phyloP scores from a whole-genome alignment of 2,329 filamentous ascomycete genomes.

The Fusarium torreyae region DNA sequence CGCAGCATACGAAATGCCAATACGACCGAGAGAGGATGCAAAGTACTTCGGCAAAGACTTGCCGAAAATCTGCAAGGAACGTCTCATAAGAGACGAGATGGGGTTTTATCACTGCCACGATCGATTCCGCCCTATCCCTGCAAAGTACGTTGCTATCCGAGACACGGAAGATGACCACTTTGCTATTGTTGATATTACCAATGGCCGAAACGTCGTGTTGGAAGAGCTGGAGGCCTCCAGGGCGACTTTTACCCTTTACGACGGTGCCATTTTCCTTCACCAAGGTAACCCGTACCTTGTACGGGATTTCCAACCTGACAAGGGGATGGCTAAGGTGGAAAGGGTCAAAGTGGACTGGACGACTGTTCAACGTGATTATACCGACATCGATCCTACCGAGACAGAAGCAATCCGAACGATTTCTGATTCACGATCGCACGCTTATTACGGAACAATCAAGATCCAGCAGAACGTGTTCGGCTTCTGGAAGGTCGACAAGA shows the following conservation, averaged over 20 bases:
- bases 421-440: slow-evolving; percentile 72
- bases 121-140: slow-evolving; percentile 87
- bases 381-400: slow-evolving; percentile 93
- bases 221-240: slow-evolving; percentile 97
- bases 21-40: slow-evolving; percentile 81
- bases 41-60: slow-evolving; percentile 86
- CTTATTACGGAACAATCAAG: slow-evolving; percentile 88
- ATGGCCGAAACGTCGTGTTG: slow-evolving; percentile 85
- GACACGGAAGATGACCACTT: slow-evolving; percentile 94
- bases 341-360: slow-evolving; percentile 95
- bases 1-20: slow-evolving; percentile 94
- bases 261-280: slow-evolving; percentile 96
- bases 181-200: slow-evolving; percentile 89
- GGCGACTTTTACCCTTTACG: slow-evolving; percentile 96
- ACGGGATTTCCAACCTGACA: slow-evolving; percentile 86
- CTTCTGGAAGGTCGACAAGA: slow-evolving; percentile 96
- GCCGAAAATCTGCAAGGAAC: slow-evolving; percentile 77
- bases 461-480: slow-evolving; percentile 93
- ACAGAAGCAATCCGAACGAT: slow-evolving; percentile 89
- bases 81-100: slow-evolving; percentile 79
- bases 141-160: slow-evolving; percentile 86
- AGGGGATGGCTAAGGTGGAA: slow-evolving; percentile 88
- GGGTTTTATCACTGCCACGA: slow-evolving; percentile 94
- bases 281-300: slow-evolving; percentile 96
- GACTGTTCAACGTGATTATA: slow-evolving; percentile 92